Conservation (phyloP, 176 grass and related monocot species). For the Dendrocalamus sinicus region DNA sequence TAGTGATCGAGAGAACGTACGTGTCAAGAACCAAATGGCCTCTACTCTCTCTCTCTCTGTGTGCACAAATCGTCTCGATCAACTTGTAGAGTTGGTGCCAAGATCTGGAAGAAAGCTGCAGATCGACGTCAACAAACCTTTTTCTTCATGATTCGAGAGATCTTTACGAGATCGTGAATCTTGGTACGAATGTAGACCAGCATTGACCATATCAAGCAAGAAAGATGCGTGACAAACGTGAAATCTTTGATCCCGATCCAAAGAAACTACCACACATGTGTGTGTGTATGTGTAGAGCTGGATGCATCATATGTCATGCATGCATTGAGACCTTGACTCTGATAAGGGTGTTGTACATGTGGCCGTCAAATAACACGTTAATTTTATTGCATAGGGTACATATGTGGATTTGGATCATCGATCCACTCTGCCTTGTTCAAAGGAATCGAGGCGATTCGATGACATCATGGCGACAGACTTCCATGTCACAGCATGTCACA, state of each 20-base stretch:
- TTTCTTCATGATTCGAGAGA: background rate
- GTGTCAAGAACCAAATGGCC: background rate
- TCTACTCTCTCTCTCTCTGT: background rate
- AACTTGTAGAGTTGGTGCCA: background rate
- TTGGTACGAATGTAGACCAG: constrained; percentile 1
- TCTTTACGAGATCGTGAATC: background rate
- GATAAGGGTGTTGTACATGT: background rate
- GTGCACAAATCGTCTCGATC: background rate
- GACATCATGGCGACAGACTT: background rate
- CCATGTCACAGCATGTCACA: background rate
- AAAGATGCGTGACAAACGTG: background rate
- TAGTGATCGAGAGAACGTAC: background rate
- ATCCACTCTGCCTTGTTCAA: background rate
- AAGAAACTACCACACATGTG: background rate
- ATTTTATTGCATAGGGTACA: background rate
- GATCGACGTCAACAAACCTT: background rate
- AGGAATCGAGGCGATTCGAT: background rate
- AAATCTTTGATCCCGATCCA: background rate
- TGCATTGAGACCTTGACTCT: background rate
- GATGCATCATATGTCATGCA: background rate
- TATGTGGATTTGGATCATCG: background rate
- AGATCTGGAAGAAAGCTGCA: background rate
- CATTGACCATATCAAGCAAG: background rate
- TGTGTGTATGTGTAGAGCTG: background rate
- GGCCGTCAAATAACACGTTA: background rate